Conservation (phyloP, 169 alveolate species). For the Cytauxzoon felis region DNA sequence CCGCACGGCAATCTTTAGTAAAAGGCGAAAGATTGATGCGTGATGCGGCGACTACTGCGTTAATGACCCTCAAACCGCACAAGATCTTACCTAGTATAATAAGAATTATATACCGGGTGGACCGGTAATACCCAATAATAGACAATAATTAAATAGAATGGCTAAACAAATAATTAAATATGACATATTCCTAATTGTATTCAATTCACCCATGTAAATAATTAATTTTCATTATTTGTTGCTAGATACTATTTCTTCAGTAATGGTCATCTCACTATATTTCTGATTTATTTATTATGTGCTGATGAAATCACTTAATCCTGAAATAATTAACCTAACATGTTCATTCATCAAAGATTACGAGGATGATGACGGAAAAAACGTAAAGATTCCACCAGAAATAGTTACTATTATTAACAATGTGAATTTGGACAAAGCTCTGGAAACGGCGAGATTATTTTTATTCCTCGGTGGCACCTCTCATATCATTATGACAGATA, state of each 20-base stretch:
- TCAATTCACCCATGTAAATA: too few species aligned
- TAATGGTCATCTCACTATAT: too few species aligned
- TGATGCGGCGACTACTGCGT: conserved; percentile 68
- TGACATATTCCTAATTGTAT: too few species aligned
- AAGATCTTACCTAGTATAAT: background rate
- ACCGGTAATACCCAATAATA: too few species aligned
- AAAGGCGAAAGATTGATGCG: conserved; percentile 96
- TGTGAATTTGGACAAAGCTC: background rate
- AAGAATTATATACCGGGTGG: conserved; percentile 42
- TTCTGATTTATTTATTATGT: too few species aligned
- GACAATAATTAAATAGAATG: too few species aligned
- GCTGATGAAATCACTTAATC: background rate
- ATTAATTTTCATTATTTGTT: too few species aligned
- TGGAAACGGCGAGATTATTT: background rate
- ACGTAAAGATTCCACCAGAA: background rate
- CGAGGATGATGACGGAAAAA: background rate
- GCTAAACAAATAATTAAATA: too few species aligned
- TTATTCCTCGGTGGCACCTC: background rate
- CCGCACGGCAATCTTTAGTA: conserved; percentile 97
- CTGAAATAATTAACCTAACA: background rate
- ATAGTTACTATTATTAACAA: background rate
- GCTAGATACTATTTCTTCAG: too few species aligned
- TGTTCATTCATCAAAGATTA: background rate
- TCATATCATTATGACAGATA: too few species aligned
- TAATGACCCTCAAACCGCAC: background rate